These are phyloP conservation scores for Fonsecaea monophora DNA, from an alignment of 2,329 filamentous ascomycete genomes.

Conservation along the genomic window DNA sequence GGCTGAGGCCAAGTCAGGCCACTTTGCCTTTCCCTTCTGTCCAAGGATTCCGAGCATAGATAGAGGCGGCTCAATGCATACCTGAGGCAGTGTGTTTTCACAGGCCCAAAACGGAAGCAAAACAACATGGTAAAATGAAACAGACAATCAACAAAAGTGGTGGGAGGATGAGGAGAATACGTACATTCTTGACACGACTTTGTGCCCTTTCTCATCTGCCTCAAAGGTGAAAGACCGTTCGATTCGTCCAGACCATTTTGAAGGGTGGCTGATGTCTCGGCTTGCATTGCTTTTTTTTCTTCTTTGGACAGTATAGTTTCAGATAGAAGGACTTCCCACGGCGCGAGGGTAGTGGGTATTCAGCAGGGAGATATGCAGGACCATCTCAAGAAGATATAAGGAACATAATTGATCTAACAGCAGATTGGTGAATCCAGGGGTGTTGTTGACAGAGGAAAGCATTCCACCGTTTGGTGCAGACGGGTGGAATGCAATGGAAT, in stretches of 20 bases:
- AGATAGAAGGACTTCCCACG: neutral
- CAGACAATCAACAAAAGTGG: too few relatives aligned
- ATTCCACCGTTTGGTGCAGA: neutral
- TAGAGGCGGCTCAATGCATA: neutral
- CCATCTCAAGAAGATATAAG: neutral
- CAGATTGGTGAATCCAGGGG: neutral
- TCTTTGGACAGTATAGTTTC: neutral
- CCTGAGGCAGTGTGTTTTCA: neutral
- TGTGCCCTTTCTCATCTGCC: constrained; percentile 38
- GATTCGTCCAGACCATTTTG: neutral
- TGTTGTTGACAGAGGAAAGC: neutral
- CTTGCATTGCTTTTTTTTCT: neutral
- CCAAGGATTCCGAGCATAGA: constrained; percentile 1
- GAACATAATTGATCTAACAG: neutral
- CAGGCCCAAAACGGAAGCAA: neutral
- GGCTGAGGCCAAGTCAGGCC: neutral
- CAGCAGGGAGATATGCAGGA: neutral
- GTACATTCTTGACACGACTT: constrained; percentile 39
- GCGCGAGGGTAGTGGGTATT: neutral
- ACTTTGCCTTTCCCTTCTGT: neutral
- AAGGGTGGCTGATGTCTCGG: neutral
- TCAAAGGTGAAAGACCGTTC: constrained; percentile 2
- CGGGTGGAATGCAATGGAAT: neutral
- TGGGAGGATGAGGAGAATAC: constrained; percentile 7
- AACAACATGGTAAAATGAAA: too few relatives aligned